These are phyloP conservation scores for Glonium stellatum DNA, from an alignment of 495 filamentous ascomycete genomes.

Conservation along the genomic window DNA sequence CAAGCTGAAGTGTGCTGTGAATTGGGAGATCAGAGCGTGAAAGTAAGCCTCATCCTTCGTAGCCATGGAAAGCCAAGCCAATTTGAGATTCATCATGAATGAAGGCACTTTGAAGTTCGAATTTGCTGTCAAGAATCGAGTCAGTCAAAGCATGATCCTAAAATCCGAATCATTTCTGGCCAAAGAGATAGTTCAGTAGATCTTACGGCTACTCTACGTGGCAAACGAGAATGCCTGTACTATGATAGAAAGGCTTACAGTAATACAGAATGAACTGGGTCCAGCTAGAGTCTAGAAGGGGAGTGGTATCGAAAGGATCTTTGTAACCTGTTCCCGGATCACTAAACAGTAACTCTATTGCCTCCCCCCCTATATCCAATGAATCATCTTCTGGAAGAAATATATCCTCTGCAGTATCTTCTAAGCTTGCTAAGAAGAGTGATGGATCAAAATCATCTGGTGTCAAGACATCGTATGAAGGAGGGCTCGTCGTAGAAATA, in stretches of 20 bases:
- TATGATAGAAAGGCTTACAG: neutral
- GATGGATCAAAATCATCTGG: no score
- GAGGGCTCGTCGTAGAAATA: no score
- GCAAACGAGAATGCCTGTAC: no score
- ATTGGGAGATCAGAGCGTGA: neutral
- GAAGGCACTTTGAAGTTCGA: neutral
- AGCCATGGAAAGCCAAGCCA: neutral
- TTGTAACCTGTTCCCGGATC: neutral
- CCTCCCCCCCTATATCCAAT: neutral
- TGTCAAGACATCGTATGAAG: no score
- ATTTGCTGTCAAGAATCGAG: neutral
- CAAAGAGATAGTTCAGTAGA: no score
- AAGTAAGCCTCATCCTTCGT: neutral
- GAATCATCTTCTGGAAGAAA: neutral
- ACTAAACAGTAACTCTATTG: neutral
- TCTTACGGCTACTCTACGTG: no score
- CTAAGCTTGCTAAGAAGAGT: neutral
- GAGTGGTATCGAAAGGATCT: neutral
- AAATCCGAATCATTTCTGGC: neutral
- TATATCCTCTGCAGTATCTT: neutral
- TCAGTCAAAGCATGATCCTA: neutral
- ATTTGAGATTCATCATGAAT: neutral
- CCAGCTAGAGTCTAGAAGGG: neutral
- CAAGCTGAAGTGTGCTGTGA: neutral
- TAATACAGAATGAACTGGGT: neutral